phyloP scores from a whole-genome alignment of 2,329 filamentous ascomycete species.

The Aureobasidium uvarum region DNA sequence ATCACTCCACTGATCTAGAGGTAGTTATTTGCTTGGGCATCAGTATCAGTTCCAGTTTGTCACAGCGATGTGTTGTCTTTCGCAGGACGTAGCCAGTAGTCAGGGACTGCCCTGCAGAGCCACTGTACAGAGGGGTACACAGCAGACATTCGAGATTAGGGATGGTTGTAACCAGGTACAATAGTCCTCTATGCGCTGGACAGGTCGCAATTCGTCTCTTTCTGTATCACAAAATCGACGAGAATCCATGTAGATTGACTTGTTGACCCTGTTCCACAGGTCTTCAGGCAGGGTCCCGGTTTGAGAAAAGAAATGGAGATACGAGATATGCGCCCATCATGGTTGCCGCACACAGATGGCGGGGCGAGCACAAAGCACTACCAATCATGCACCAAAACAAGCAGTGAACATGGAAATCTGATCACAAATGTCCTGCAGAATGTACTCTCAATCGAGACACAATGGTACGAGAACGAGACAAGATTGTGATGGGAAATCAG shows the following conservation, averaged over 20 bases:
- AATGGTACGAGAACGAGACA: neutral
- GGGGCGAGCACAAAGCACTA: neutral
- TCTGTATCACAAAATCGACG: neutral
- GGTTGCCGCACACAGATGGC: conserved; percentile 1
- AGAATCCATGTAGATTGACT: neutral
- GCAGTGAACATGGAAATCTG: neutral
- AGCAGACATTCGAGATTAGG: neutral
- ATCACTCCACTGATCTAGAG: too few relatives aligned
- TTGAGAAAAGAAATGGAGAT: neutral
- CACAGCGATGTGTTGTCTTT: neutral
- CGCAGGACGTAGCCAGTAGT: neutral
- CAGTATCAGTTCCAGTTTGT: too few relatives aligned
- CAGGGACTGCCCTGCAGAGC: neutral
- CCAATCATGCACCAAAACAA: neutral
- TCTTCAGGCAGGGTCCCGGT: neutral
- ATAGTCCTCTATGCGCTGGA: neutral
- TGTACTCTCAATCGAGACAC: neutral
- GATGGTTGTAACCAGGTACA: neutral
- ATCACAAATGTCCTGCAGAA: neutral
- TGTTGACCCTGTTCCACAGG: neutral
- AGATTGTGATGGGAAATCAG: neutral
- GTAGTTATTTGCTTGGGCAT: neutral
- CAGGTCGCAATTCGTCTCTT: neutral
- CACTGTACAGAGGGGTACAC: neutral
- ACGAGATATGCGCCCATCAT: neutral